phyloP scores from a whole-genome alignment of 306 rosid genomes.

The Cucumis melo region DNA sequence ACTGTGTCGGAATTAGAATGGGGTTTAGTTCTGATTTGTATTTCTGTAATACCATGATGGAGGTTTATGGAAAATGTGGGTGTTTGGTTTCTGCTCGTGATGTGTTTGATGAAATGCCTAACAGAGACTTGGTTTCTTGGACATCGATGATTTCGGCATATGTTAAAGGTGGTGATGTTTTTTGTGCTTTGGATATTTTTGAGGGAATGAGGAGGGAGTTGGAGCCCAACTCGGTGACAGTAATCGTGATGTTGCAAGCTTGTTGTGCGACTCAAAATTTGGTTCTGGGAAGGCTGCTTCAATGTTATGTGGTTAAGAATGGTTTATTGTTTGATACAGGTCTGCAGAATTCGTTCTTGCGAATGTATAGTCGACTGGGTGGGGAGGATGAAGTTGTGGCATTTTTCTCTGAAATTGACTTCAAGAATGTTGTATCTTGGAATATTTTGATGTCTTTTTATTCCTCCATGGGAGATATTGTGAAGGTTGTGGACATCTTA shows the following conservation, averaged over 20 bases:
- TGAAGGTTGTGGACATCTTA: background rate
- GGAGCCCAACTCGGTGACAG: background rate
- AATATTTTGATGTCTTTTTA: background rate
- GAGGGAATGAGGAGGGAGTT: background rate
- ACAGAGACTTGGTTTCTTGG: background rate
- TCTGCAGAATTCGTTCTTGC: background rate
- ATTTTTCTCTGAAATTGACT: background rate
- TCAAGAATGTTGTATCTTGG: background rate
- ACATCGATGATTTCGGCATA: background rate
- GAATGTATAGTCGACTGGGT: background rate
- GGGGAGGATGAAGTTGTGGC: background rate
- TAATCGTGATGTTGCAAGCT: background rate
- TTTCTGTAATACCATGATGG: constrained; percentile 40
- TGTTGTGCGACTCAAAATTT: background rate
- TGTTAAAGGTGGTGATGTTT: background rate
- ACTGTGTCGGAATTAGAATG: constrained; percentile 30
- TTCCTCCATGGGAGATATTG: background rate
- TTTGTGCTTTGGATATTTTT: background rate
- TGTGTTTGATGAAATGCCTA: background rate
- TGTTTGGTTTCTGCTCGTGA: background rate
- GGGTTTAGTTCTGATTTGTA: constrained; percentile 37
- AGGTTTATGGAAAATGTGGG: constrained; percentile 4
- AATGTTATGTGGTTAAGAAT: background rate
- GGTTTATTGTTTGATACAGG: background rate
- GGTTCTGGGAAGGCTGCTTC: background rate